Evolutionary conservation across 2,329 filamentous ascomycete genomes (phyloP).

Genomic region (Trichoderma pleuroti): DNA sequence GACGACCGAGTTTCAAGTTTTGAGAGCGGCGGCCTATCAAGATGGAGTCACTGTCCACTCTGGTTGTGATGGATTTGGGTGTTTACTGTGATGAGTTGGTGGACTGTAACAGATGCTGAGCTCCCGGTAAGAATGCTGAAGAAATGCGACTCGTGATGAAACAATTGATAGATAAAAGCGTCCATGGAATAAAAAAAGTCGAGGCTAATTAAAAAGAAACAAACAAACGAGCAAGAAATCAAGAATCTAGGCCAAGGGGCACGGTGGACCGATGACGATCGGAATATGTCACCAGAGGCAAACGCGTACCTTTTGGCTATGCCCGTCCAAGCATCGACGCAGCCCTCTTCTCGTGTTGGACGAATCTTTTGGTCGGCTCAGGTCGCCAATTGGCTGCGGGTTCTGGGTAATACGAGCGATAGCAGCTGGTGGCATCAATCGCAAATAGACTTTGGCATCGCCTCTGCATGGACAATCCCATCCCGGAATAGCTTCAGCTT

Average conservation of each 20-base stretch:
- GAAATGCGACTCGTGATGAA: not conserved
- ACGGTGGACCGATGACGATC: constrained; percentile 14
- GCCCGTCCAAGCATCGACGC: not conserved
- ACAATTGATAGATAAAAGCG: not conserved
- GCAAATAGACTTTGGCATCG: constrained; percentile 12
- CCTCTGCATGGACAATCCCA: not conserved
- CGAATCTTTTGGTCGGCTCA: constrained; percentile 1
- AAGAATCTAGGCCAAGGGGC: not conserved
- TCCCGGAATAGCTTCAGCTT: not conserved
- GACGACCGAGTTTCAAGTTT: constrained; percentile 11
- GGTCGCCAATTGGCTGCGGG: not conserved
- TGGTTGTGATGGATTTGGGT: not conserved
- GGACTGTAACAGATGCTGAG: not conserved
- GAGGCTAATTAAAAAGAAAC: not conserved
- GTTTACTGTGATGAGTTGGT: not conserved
- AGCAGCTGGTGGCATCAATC: not conserved
- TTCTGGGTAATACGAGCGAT: constrained; percentile 1
- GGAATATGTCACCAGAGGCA: not conserved
- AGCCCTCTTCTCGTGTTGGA: not conserved
- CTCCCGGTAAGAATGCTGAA: not conserved
- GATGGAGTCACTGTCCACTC: not conserved
- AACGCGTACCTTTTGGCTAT: not conserved
- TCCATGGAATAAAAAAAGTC: not conserved
- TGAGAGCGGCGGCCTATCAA: not conserved
- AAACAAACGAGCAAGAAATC: not conserved